phyloP scores from a whole-genome alignment of 2,329 filamentous ascomycete genomes.

The Emmonsia crescens region DNA sequence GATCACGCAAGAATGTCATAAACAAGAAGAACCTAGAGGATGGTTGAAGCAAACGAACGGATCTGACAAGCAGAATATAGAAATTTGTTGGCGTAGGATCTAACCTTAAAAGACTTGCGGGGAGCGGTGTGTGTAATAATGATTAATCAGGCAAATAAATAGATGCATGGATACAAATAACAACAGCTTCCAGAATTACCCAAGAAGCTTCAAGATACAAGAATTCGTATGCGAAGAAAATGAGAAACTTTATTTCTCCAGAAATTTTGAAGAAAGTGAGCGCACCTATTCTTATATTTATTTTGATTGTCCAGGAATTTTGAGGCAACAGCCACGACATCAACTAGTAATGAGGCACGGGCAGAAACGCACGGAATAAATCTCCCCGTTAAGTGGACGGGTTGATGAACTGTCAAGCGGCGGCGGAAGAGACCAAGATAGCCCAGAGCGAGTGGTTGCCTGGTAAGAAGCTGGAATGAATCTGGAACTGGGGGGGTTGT shows the following conservation, averaged over 20 bases:
- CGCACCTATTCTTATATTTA: not conserved
- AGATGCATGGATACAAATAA: not conserved
- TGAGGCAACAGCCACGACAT: not conserved
- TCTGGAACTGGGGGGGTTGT: not conserved
- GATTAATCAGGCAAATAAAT: not conserved
- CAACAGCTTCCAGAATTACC: not conserved
- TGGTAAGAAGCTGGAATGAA: not conserved
- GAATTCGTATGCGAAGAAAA: not conserved
- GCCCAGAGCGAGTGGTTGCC: not conserved
- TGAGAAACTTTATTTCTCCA: not conserved
- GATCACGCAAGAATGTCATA: not conserved
- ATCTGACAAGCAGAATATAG: not conserved
- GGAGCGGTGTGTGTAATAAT: not conserved
- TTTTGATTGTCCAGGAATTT: no score
- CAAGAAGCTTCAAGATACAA: not conserved
- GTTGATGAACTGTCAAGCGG: not conserved
- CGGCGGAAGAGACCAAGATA: not conserved
- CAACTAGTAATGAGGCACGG: not conserved
- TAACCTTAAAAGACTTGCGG: not conserved
- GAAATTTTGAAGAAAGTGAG: not conserved
- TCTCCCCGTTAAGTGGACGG: not conserved
- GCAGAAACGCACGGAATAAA: not conserved
- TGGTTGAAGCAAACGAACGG: not conserved
- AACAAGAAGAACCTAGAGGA: not conserved
- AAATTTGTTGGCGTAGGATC: not conserved